Percentiles rank a stretch among this genome's conserved stretches.
Conservation (phyloP, 2,329 filamentous ascomycete genomes). For the Seiridium unicorne region DNA sequence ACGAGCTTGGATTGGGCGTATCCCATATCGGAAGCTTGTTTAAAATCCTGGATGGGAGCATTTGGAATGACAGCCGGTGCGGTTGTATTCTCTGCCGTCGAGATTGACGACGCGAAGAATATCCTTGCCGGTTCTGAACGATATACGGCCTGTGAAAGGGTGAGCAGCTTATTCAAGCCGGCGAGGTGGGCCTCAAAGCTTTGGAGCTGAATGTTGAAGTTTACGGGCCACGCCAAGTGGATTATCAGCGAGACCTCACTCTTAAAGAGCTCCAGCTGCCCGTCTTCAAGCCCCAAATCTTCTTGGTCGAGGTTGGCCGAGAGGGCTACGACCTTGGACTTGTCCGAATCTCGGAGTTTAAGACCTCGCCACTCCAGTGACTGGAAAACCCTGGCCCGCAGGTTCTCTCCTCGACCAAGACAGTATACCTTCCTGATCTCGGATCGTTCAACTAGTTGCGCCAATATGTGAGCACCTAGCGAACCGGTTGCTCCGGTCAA, state of each 20-base stretch:
- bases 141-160: slow-evolving; percentile 33
- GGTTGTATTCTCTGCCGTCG: not conserved
- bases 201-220: slow-evolving; percentile 48
- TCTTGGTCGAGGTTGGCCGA: slow-evolving; percentile 39
- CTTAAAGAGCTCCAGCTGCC: slow-evolving; percentile 23
- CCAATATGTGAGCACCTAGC: not conserved
- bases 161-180: slow-evolving; percentile 42
- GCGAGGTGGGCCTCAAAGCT: slow-evolving; percentile 48
- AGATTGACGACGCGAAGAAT: slow-evolving; percentile 46
- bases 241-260: slow-evolving; percentile 39
- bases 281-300: slow-evolving; percentile 35
- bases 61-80: too few relatives aligned
- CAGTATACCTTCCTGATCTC: not conserved
- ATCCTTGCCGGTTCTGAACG: slow-evolving; percentile 33
- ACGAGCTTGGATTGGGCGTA: slow-evolving; percentile 51
- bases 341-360: not conserved
- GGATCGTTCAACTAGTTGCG: not conserved
- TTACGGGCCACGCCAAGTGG: slow-evolving; percentile 53
- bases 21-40: slow-evolving; percentile 21
- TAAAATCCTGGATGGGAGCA: too few relatives aligned
- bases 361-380: not conserved
- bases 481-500: slow-evolving; percentile 2
- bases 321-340: slow-evolving; percentile 28
- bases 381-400: not conserved
- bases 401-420: not conserved